phyloP scores from a whole-genome alignment of 495 filamentous ascomycete species.

The Talaromyces nanjingensis region DNA sequence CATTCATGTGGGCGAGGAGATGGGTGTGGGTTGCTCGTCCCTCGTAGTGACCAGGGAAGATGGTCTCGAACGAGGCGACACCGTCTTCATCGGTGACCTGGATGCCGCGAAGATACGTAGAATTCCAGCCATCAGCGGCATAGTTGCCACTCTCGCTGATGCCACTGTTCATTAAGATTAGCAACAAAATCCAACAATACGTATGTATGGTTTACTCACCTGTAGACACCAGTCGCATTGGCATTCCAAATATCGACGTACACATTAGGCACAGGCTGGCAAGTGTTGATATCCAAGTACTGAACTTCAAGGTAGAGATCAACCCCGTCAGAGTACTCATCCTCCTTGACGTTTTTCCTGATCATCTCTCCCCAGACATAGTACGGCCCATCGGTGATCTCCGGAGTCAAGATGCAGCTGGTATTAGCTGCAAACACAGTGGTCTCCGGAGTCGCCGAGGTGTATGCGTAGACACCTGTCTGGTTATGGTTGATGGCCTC shows the following conservation, averaged over 20 bases:
- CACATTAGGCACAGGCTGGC: slow-evolving; percentile 20
- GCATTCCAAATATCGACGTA: no score
- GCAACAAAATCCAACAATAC: no score
- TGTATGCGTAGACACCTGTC: no score
- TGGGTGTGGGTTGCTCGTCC: slow-evolving; percentile 56
- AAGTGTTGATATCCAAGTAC: slow-evolving; percentile 39
- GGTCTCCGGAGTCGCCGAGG: no score
- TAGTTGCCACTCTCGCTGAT: no score
- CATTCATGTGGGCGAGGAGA: slow-evolving; percentile 41
- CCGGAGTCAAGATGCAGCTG: slow-evolving; percentile 9
- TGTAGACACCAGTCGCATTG: no score
- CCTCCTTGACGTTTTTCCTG: slow-evolving; percentile 37
- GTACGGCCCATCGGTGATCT: slow-evolving; percentile 48
- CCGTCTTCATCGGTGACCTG: slow-evolving; percentile 24
- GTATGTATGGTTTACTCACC: no score
- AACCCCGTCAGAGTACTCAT: slow-evolving; percentile 33
- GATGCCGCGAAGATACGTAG: no score
- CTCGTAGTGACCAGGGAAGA: slow-evolving; percentile 55
- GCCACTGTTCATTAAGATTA: no score
- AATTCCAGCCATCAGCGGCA: no score
- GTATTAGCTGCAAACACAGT: no score
- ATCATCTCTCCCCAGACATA: slow-evolving; percentile 45
- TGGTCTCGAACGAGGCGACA: slow-evolving; percentile 48
- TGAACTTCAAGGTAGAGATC: slow-evolving; percentile 41
- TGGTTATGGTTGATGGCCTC: no score